Evolutionary conservation across 192 early-diverging fungal species (phyloP), one percentile per base, ranked within the genome.

Genomic region (Backusella tarrabulga): DNA sequence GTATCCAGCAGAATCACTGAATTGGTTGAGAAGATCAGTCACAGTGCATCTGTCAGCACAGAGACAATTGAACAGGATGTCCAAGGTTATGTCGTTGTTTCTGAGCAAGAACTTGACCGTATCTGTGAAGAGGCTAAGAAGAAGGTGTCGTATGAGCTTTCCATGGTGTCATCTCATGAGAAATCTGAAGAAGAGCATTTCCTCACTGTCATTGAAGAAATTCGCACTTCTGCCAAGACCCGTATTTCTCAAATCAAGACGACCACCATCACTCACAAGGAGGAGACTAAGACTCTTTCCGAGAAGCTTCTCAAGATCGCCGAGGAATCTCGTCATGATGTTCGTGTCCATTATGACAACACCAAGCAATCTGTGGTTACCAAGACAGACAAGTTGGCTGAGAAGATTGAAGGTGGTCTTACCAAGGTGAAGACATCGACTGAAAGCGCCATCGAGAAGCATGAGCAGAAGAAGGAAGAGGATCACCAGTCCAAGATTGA

Each of bases 231-330:
- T 68, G 63, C 74, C 15, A 67, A 68, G 41, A 34, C 67, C 4
- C 74, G 74, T 32, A 44, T 75, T 17, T 46, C 56, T 68, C 60
- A 75, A 66, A 75, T 75, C 23, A 21, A 75, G 34, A 66, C 63
- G 26, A 67, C 67, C 19, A 63, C 38, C 42, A 26, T 26, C 29
- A 17, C 56, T 67, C 41, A 36, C 41, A 75, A 75, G 29, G 66
- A 46, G 11, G 66, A 75, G 11, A 23, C 17, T 1, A 41, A 75
- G 7, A 34, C 63, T 67, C 67, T 63, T 29, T 36, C 71, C 8
- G 70, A 73, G 8, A 79, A 79, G 23, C 72, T 79, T 52, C 19
- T 29, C 15, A 35, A 60, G 14, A 34, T 79, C 12, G 63, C 56
- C n/a, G 56, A 79, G 44, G 77, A 72, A 5, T 60, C 50, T 0